Conservation (phyloP, 2,329 filamentous ascomycete genomes). For the Diaporthe citrichinensis region DNA sequence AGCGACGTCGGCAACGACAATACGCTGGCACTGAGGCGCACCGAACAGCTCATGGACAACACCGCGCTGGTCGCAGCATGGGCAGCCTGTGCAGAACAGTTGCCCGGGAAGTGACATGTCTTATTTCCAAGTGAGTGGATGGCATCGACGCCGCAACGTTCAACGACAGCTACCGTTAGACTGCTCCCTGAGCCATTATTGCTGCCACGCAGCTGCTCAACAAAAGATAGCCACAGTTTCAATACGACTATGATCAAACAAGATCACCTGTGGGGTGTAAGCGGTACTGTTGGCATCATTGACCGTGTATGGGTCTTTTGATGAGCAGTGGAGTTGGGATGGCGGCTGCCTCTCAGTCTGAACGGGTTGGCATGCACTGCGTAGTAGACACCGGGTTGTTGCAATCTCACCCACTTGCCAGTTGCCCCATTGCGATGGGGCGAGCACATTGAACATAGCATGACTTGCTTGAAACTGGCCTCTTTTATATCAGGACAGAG, state of each 20-base stretch:
- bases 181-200: rapidly evolving
- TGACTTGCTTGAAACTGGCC: background rate
- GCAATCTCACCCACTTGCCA: background rate
- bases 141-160: background rate
- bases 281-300: rapidly evolving
- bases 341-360: background rate
- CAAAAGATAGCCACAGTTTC: background rate
- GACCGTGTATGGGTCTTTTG: background rate
- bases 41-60: background rate
- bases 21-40: background rate
- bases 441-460: background rate
- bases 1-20: background rate
- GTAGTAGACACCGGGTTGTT: background rate
- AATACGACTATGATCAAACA: background rate
- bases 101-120: too few species aligned
- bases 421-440: background rate
- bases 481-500: too few species aligned
- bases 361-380: background rate
- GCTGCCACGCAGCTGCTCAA: background rate
- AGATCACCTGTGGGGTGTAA: background rate
- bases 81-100: background rate
- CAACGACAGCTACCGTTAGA: too few species aligned
- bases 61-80: background rate
- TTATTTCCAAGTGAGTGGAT: too few species aligned
- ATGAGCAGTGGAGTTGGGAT: background rate